Conservation (phyloP, 1,139 yeast species). For the Yamadazyma diospyri region DNA sequence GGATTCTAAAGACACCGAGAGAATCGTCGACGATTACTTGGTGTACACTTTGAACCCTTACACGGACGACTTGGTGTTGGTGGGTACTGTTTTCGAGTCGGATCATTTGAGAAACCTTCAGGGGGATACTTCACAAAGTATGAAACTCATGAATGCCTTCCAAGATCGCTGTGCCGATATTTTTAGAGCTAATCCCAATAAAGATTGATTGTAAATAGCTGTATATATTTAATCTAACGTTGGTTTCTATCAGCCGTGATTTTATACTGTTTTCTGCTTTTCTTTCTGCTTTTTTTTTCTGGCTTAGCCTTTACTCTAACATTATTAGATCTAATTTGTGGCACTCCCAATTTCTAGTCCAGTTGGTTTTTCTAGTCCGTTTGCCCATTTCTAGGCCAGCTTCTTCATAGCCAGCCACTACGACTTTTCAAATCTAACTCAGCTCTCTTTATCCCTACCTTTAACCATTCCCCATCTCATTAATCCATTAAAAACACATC, state of each 20-base stretch:
- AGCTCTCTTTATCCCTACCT: no score
- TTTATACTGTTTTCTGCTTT: not conserved
- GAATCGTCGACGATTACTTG: constrained; percentile 67
- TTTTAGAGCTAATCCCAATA: constrained; percentile 24
- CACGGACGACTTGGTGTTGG: constrained; percentile 60
- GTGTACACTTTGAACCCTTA: constrained; percentile 76
- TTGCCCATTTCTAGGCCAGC: no score
- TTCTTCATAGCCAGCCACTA: no score
- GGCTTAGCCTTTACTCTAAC: not conserved
- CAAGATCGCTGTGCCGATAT: constrained; percentile 28
- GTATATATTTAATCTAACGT: constrained; percentile 5
- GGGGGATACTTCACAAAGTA: constrained; percentile 26
- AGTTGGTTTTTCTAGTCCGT: no score
- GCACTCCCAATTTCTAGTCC: no score
- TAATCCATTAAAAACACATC: constrained; percentile 30
- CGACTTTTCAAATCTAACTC: no score
- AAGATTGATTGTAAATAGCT: constrained; percentile 4
- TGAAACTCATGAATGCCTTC: constrained; percentile 24
- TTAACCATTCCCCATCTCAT: no score
- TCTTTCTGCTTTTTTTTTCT: constrained; percentile 1
- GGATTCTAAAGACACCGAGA: constrained; percentile 36
- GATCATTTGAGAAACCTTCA: constrained; percentile 38
- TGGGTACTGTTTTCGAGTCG: constrained; percentile 80
- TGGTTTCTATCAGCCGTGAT: not conserved
- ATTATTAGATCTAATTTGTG: no score